Base-by-base conservation (phyloP, 2,329 filamentous ascomycete genomes). In the Calonectria ilicicola region DNA sequence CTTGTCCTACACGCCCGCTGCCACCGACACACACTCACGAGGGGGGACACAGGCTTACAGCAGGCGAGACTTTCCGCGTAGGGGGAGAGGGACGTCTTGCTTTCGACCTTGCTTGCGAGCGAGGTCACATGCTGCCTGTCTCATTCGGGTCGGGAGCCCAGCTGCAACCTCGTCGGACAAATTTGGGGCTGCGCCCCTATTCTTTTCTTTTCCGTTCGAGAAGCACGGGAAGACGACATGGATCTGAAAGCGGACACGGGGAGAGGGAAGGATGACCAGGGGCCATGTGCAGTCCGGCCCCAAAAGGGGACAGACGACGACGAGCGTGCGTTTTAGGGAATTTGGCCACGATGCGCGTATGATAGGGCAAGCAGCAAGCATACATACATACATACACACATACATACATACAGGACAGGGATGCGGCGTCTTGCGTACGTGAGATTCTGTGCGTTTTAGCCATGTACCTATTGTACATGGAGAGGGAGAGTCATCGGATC, bases 161-260 rank as follows among this genome's bases (percentile, higher is more conserved):
- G 63, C 19, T 27, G 46, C 26, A 49, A 40, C 47, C 47, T 27
- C 21, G 21, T 44, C 44, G 29, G 40, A 65, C 23, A 46, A 42
- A 58, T 56, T 56, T 27, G 49, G 67, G 23, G 40, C 40, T 53
- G n/a, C 32, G 29, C 63, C 62, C 47, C 44, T 49, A 21, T 46
- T 46, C 21, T 51, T 35, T 58, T 58, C 29, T 62, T 67, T 56
- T 53, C 49, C 32, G 60, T 69, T 71, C 58, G 69, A 71, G 69
- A 71, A 71, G 69, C 56, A 71, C 69, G 64, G 64, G 44, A 62
- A 69, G 46, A 23, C 29, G 58, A 65, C 64, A 73, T 73, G 65
- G 71, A 75, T 75, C 40, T 51, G 53, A 66, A 46, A 40, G 38
- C 47, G 29, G 58, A 69, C 44, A 64, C n/a, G 62, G 53, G 17